These are phyloP conservation scores for Trichoderma hamatum DNA, from an alignment of 2,329 filamentous ascomycete genomes.

Conservation along the genomic window DNA sequence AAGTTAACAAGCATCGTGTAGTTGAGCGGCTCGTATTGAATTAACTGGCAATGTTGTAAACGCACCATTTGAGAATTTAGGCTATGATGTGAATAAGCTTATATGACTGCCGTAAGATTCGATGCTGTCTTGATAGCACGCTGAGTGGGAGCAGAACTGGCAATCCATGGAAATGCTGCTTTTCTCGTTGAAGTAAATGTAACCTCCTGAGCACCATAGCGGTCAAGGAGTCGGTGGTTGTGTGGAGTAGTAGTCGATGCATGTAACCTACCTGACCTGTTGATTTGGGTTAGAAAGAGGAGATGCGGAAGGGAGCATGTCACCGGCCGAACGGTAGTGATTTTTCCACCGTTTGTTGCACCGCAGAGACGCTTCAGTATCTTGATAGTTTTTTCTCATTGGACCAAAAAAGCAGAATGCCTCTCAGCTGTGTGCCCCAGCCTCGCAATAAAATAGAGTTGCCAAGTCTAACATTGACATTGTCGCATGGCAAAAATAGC, in stretches of 20 bases:
- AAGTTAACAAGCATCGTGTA: conserved; percentile 34
- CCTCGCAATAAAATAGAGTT: background rate
- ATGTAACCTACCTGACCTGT: background rate
- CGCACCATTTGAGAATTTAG: background rate
- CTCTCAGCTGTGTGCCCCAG: background rate
- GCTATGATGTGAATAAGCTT: background rate
- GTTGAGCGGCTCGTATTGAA: background rate
- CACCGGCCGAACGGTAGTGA: background rate
- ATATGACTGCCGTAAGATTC: background rate
- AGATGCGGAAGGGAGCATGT: background rate
- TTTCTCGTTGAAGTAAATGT: background rate
- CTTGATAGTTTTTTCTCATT: background rate
- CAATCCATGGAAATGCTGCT: background rate
- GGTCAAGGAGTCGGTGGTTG: background rate
- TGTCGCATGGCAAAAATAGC: background rate
- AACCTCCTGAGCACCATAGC: background rate
- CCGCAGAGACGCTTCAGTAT: background rate
- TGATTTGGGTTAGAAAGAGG: background rate
- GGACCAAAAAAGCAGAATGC: background rate
- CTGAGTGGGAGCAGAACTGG: background rate
- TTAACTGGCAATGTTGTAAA: background rate
- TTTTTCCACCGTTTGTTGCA: background rate
- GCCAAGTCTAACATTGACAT: background rate
- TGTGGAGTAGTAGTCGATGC: background rate
- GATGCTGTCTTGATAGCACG: background rate